Percentiles rank a stretch among this genome's conserved stretches.
These are phyloP conservation scores for Emmonsia crescens DNA, from an alignment of 2,329 filamentous ascomycete genomes.

Conservation along the genomic window DNA sequence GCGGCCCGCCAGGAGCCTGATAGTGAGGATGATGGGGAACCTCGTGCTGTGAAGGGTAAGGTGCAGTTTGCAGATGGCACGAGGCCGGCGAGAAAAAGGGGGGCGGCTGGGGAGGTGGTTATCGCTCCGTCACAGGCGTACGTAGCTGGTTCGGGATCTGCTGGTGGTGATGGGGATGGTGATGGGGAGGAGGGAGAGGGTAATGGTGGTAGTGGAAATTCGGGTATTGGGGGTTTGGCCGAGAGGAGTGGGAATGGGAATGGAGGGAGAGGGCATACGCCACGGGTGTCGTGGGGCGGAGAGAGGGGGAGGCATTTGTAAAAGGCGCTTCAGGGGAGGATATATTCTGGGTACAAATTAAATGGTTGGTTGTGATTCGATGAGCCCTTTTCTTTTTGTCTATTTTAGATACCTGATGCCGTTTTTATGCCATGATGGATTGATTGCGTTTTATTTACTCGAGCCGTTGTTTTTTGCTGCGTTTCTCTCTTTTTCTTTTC, in stretches of 20 bases:
- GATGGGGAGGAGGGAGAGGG: conserved; percentile 4
- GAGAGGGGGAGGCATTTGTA: conserved; percentile 5
- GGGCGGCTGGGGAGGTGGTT: conserved; percentile 8
- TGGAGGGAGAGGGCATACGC: conserved; percentile 7
- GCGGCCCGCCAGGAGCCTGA: conserved; percentile 14
- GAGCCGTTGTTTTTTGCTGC: not conserved
- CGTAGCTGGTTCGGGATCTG: not conserved
- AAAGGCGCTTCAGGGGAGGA: not conserved
- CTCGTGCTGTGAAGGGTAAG: conserved; percentile 18
- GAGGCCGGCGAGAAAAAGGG: conserved; percentile 18
- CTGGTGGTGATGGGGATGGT: conserved; percentile 5
- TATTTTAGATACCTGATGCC: not conserved
- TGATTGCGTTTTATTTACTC: not conserved
- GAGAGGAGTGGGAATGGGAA: conserved; percentile 11
- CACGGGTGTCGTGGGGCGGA: conserved; percentile 8
- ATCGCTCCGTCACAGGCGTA: conserved; percentile 4
- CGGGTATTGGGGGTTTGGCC: not conserved
- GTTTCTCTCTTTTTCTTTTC: not conserved
- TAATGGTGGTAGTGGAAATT: conserved; percentile 11
- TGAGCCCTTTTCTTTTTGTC: not conserved
- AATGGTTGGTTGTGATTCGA: not conserved
- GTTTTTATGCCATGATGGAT: not conserved
- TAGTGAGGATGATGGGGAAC: conserved; percentile 20
- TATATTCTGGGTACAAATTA: not conserved
- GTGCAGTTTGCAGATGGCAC: conserved; percentile 26